phyloP scores from a whole-genome alignment of 2,329 filamentous ascomycete species.

The Sordariomycetes sp. region DNA sequence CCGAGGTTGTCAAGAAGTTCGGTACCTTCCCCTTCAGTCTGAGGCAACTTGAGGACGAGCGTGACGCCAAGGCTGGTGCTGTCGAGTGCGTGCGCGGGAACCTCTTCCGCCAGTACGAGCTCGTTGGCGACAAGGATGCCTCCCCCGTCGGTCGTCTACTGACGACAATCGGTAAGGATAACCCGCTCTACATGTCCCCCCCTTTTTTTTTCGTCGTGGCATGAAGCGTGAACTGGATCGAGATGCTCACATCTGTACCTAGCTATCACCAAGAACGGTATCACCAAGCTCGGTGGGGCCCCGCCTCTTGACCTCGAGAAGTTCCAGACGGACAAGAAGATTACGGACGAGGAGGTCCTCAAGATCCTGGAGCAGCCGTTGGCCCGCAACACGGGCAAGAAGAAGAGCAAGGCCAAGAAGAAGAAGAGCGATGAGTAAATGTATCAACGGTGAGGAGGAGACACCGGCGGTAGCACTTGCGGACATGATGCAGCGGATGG shows the following conservation, averaged over 20 bases:
- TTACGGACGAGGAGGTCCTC: slow-evolving; percentile 88
- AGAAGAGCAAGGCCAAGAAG: slow-evolving; percentile 85
- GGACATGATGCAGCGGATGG: background rate
- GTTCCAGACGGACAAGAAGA: slow-evolving; percentile 95
- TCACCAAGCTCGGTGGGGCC: slow-evolving; percentile 74
- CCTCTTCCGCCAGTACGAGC: slow-evolving; percentile 91
- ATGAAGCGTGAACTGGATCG: background rate
- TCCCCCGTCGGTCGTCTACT: slow-evolving; percentile 76
- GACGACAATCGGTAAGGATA: slow-evolving; percentile 75
- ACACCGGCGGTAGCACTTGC: background rate
- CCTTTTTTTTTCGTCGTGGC: background rate
- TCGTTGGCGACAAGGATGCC: slow-evolving; percentile 86
- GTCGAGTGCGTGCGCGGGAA: slow-evolving; percentile 92
- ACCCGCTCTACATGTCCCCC: background rate
- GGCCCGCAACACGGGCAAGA: slow-evolving; percentile 79
- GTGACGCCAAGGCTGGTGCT: slow-evolving; percentile 87
- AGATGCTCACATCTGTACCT: slow-evolving; percentile 7
- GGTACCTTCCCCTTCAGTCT: slow-evolving; percentile 96
- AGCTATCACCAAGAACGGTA: slow-evolving; percentile 97
- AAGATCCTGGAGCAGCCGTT: slow-evolving; percentile 88
- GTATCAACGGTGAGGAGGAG: background rate
- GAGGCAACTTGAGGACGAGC: slow-evolving; percentile 93
- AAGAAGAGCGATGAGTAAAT: slow-evolving; percentile 43
- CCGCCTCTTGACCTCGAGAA: slow-evolving; percentile 67
- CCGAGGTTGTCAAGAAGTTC: slow-evolving; percentile 95